Evolutionary conservation across 129 eudicot genomes (phyloP).

Genomic region (Mikania micrantha): DNA sequence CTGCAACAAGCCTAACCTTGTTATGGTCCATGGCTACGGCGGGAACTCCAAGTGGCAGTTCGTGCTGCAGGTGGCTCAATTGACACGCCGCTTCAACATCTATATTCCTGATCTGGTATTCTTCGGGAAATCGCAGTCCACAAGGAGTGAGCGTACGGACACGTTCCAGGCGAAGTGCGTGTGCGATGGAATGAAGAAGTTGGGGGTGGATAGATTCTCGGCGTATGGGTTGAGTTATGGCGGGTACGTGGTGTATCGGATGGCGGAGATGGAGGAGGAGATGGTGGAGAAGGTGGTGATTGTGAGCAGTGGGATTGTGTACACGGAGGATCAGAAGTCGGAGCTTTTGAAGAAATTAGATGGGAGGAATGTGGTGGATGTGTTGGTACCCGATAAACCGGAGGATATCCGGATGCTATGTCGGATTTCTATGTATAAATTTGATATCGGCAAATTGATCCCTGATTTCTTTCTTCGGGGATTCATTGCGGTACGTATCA

Average conservation of each 20-base stretch:
- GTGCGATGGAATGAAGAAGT: slow-evolving; percentile 39
- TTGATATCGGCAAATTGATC: slow-evolving; percentile 32
- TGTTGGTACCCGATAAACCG: slow-evolving; percentile 52
- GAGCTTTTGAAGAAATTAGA: slow-evolving; percentile 40
- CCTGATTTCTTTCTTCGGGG: slow-evolving; percentile 51
- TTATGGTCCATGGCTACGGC: slow-evolving; percentile 68
- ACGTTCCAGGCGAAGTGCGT: slow-evolving; percentile 62
- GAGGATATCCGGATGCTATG: slow-evolving; percentile 34
- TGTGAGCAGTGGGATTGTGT: slow-evolving; percentile 55
- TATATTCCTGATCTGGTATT: slow-evolving; percentile 68
- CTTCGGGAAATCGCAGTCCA: slow-evolving; percentile 56
- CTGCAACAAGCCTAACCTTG: slow-evolving; percentile 45
- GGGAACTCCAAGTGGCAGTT: slow-evolving; percentile 69
- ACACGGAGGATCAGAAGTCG: slow-evolving; percentile 37
- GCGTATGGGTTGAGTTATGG: slow-evolving; percentile 67
- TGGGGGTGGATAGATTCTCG: slow-evolving; percentile 62
- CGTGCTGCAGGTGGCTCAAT: slow-evolving; percentile 28
- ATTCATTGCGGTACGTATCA: slow-evolving; percentile 48
- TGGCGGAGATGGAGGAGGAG: slow-evolving; percentile 60
- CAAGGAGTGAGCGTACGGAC: slow-evolving; percentile 35
- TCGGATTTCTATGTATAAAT: slow-evolving; percentile 39
- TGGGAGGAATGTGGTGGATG: slow-evolving; percentile 32
- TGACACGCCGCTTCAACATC: slow-evolving; percentile 46
- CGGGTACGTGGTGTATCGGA: slow-evolving; percentile 63
- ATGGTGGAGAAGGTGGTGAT: slow-evolving; percentile 68